Evolutionary conservation across 106 monocot species (phyloP), one percentile per base, ranked within the genome.

Genomic region (Platanthera zijinensis): DNA sequence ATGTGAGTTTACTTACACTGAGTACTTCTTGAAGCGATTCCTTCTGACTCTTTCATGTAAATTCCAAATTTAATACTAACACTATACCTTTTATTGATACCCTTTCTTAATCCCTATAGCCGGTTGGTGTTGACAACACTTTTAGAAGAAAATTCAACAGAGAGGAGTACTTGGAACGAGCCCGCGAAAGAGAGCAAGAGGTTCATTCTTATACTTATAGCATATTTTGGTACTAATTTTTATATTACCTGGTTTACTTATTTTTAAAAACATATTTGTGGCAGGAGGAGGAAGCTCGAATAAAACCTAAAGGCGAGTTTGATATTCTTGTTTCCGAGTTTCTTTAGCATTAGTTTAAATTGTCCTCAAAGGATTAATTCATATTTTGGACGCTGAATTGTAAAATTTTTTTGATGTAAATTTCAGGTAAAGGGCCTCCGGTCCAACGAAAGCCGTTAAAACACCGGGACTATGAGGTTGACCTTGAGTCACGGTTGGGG

Each of bases 381-480:
- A 19, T 80, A 2, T 68, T 7, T 25, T 50, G 8, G 50, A 9
- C 53, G 6, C 12, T 9, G 22, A 46, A 73, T 53, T 74, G 25
- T 10, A 19, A 30, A 10, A 71, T 18, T 45, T 5, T 18, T 71
- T 52, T 30, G 15, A 25, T 50, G 53, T 71, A 52, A 50, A 63
- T 69, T 17, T 50, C 78, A 95, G 90, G 64, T 8, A 96, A 91
- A 83, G 91, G 47, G 51, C 91, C 93, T 75, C 93, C 86, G 7
- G 82, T 92, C 47, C 97, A 94, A 81, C 76, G 97, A 39, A 89
- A 94, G 68, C 97, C 97, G 32, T 82, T 97, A 84, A 97, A 97
- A 80, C 97, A 93, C 61, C 78, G 97, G 45, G 97, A 97, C 81
- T 94, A 83, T 86, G 97, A 97, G 85, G 93, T 97, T 46, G 97